These are phyloP conservation scores for Letharia lupina DNA, from an alignment of 495 filamentous ascomycete species.

Conservation along the genomic window DNA sequence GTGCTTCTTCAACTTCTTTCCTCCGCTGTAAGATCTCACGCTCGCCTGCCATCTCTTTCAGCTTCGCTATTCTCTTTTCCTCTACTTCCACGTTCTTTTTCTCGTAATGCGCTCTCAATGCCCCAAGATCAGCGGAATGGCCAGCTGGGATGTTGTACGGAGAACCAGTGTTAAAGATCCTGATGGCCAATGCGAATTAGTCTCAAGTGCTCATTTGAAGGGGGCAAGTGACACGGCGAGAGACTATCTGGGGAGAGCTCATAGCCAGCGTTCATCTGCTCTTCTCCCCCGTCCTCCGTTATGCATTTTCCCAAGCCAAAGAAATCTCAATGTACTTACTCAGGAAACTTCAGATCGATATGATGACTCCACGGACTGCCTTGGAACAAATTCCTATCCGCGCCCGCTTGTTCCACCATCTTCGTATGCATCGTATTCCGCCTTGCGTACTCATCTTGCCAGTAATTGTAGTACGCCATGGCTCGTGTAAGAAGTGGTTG, in stretches of 20 bases:
- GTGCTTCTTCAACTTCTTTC: not conserved
- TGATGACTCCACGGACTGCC: conserved; percentile 40
- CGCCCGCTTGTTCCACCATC: conserved; percentile 60
- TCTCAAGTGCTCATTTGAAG: not conserved
- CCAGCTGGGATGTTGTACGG: conserved; percentile 60
- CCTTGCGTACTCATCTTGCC: conserved; percentile 44
- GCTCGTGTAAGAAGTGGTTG: conserved; percentile 47
- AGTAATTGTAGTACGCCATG: conserved; percentile 46
- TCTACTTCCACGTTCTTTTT: conserved; percentile 48
- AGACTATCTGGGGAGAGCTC: not conserved
- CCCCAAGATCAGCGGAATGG: conserved; percentile 49
- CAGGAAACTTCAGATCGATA: conserved; percentile 53
- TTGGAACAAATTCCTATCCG: conserved; percentile 57
- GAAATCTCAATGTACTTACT: conserved; percentile 43
- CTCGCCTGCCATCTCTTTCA: conserved; percentile 25
- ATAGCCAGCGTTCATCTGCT: not conserved
- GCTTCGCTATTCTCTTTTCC: conserved; percentile 37
- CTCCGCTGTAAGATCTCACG: conserved; percentile 6
- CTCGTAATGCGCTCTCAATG: conserved; percentile 55
- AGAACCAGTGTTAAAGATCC: conserved; percentile 51
- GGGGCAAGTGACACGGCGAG: not conserved
- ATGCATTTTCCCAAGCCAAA: not conserved
- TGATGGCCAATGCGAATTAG: conserved; percentile 24
- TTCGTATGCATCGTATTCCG: conserved; percentile 55
- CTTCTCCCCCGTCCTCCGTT: not conserved